Evolutionary conservation across 208 protist genomes (phyloP).

Genomic region (Angomonas deanei): DNA sequence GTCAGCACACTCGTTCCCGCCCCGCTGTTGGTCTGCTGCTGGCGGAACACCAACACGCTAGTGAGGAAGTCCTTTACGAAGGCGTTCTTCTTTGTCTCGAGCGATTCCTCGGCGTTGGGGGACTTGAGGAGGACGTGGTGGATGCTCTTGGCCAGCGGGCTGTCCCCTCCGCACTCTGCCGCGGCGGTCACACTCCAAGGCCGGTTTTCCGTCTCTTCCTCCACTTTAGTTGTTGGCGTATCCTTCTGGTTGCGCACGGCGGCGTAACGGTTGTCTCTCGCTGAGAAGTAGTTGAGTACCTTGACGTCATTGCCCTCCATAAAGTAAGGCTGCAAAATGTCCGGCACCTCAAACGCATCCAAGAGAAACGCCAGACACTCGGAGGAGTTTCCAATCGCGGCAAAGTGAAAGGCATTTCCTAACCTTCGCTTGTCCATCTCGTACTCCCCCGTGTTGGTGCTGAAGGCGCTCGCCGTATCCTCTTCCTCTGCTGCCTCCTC

Average conservation of each 20-base stretch:
- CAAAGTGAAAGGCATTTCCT: constrained; percentile 34
- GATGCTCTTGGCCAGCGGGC: too few relatives aligned
- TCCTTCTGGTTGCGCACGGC: too few relatives aligned
- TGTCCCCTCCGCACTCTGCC: too few relatives aligned
- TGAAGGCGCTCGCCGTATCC: too few relatives aligned
- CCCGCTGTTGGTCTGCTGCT: not conserved
- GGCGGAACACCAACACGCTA: not conserved
- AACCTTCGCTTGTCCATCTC: not conserved
- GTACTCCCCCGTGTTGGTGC: not conserved
- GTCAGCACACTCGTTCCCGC: not conserved
- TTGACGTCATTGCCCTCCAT: not conserved
- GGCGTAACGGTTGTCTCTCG: too few relatives aligned
- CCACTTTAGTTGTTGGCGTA: too few relatives aligned
- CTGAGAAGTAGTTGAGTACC: too few relatives aligned
- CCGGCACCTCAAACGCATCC: constrained; percentile 24
- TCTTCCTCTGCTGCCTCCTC: too few relatives aligned
- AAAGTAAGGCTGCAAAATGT: constrained; percentile 10
- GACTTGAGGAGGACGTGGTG: constrained; percentile 10
- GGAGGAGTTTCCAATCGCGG: constrained; percentile 34
- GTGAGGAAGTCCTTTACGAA: not conserved
- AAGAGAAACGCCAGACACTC: constrained; percentile 36
- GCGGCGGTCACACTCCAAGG: too few relatives aligned
- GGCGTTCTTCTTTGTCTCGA: not conserved
- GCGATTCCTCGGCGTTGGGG: constrained; percentile 6
- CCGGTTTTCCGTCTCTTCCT: too few relatives aligned